Evolutionary conservation across 2,329 filamentous ascomycete genomes (phyloP).

Genomic region (Ophiostoma australiae): DNA sequence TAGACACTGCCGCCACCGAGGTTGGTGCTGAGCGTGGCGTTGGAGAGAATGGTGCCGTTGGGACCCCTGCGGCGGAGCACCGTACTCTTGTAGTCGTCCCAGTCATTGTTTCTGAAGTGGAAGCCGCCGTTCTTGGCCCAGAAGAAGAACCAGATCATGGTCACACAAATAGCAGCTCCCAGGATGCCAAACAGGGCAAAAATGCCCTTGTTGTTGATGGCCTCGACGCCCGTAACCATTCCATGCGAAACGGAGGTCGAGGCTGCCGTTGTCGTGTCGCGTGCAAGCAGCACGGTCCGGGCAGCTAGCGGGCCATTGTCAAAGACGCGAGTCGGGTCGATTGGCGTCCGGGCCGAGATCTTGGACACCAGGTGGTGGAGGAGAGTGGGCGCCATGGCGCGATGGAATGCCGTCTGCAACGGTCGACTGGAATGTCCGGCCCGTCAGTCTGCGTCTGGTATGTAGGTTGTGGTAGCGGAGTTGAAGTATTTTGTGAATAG

Average conservation of each 20-base stretch:
- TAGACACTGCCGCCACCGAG: constrained; percentile 85
- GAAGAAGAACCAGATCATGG: constrained; percentile 95
- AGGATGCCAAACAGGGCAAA: constrained; percentile 84
- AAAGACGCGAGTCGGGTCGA: constrained; percentile 29
- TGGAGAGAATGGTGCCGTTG: constrained; percentile 78
- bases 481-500: neutral
- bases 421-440: constrained; percentile 14
- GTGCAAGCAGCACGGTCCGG: constrained; percentile 40
- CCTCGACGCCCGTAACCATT: constrained; percentile 50
- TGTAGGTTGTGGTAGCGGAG: neutral
- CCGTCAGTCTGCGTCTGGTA: neutral
- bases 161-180: constrained; percentile 67
- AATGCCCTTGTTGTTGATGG: constrained; percentile 64
- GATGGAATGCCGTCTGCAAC: constrained; percentile 9
- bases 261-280: constrained; percentile 35
- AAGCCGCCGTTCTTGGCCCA: constrained; percentile 97
- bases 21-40: constrained; percentile 74
- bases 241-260: constrained; percentile 38
- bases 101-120: constrained; percentile 76
- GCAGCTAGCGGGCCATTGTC: constrained; percentile 43
- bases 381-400: constrained; percentile 41
- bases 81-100: constrained; percentile 97
- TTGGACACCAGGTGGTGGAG: constrained; percentile 28
- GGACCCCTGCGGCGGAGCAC: constrained; percentile 84
- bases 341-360: constrained; percentile 24